Conservation (phyloP, 208 protist genomes). For the Kentomonas sorsogonicus region DNA sequence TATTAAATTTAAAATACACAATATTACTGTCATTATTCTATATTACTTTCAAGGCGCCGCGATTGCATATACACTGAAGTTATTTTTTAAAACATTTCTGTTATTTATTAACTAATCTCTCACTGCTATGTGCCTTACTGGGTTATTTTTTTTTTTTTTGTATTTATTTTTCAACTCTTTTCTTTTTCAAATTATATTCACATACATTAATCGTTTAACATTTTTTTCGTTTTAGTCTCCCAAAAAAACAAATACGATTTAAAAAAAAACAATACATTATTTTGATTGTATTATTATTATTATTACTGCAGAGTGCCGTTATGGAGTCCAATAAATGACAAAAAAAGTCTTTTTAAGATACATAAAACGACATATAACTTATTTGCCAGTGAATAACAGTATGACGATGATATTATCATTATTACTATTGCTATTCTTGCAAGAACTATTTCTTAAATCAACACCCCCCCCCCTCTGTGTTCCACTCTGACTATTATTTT, state of each 20-base stretch:
- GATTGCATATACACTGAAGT: neutral
- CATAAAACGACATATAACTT: no score
- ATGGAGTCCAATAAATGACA: neutral
- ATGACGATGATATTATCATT: neutral
- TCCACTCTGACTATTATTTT: neutral
- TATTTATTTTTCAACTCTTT: neutral
- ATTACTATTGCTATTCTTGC: neutral
- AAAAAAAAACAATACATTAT: neutral
- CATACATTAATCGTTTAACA: neutral
- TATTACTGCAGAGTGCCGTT: neutral
- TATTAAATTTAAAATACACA: conserved; percentile 1
- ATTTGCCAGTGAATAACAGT: no score
- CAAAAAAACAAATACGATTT: conserved; percentile 3
- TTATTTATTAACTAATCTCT: neutral
- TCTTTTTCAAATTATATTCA: conserved; percentile 6
- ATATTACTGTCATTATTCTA: neutral
- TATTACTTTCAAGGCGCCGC: neutral
- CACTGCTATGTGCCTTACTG: conserved; percentile 10
- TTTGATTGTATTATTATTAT: neutral
- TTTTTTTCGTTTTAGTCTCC: neutral
- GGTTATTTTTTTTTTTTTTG: conserved; percentile 12
- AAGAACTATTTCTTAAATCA: neutral
- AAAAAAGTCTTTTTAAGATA: neutral
- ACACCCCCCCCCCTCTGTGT: neutral
- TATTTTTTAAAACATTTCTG: conserved; percentile 2